Evolutionary conservation across 768 basidiomycete species (phyloP).

Genomic region (Cubamyces lactineus): DNA sequence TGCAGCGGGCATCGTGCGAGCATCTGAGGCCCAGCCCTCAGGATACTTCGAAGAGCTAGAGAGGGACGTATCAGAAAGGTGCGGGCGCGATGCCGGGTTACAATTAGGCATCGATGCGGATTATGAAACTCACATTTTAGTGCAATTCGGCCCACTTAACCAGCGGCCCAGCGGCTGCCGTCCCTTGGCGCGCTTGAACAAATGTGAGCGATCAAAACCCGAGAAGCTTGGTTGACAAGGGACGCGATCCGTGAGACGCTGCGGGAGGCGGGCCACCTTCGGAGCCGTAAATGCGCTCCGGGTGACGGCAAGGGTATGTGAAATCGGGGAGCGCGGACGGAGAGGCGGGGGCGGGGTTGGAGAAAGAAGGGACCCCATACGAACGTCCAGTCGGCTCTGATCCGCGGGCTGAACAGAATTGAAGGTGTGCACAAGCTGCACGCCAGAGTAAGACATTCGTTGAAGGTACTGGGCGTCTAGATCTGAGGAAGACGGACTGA

Average conservation of each 20-base stretch:
- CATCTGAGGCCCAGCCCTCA: slow-evolving; percentile 3
- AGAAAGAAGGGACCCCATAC: slow-evolving; percentile 3
- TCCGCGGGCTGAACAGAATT: slow-evolving; percentile 11
- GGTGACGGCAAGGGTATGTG: background rate
- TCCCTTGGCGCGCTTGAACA: background rate
- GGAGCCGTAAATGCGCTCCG: slow-evolving; percentile 15
- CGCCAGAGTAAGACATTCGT: background rate
- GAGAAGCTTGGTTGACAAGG: slow-evolving; percentile 5
- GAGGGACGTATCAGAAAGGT: background rate
- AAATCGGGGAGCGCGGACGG: background rate
- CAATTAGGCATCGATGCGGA: background rate
- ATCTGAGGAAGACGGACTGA: background rate
- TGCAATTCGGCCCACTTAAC: background rate
- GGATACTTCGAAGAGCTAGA: slow-evolving; percentile 18
- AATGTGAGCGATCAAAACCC: background rate
- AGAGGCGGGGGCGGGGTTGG: background rate
- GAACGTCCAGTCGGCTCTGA: slow-evolving; percentile 3
- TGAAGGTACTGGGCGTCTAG: background rate
- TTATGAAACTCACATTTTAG: background rate
- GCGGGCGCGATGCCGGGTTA: background rate
- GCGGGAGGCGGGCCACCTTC: slow-evolving; percentile 11
- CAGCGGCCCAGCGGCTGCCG: background rate
- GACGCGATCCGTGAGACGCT: slow-evolving; percentile 4
- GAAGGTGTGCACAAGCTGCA: background rate
- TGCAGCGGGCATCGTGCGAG: background rate